These are phyloP conservation scores for Podospora sp. DNA, from an alignment of 495 filamentous ascomycete species.

Conservation along the genomic window DNA sequence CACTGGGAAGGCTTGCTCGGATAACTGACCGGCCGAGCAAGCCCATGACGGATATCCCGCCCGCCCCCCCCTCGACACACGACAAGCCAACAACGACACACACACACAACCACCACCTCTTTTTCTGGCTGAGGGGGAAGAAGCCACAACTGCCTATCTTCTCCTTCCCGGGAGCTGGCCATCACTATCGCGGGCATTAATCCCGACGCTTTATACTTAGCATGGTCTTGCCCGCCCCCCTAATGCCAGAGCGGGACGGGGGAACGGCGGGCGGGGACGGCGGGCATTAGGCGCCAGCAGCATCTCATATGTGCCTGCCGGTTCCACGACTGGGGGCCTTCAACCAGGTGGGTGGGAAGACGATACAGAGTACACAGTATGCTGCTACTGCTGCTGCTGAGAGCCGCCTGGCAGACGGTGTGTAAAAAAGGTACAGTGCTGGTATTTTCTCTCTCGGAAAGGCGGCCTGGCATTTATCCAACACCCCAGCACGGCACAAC, in stretches of 20 bases:
- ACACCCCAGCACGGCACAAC: neutral
- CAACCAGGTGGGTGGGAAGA: conserved; percentile 24
- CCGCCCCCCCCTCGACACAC: neutral
- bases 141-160: neutral
- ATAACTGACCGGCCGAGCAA: conserved; percentile 11
- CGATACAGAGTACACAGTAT: neutral
- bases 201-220: neutral
- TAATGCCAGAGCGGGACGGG: conserved; percentile 6
- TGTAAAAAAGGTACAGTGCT: neutral
- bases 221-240: neutral
- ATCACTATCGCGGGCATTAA: neutral
- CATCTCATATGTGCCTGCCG: conserved; percentile 18
- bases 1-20: conserved; percentile 10
- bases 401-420: neutral
- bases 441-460: neutral
- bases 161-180: neutral
- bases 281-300: conserved; percentile 25
- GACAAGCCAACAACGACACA: neutral
- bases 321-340: conserved; percentile 16
- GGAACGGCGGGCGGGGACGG: conserved; percentile 9
- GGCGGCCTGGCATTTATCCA: neutral
- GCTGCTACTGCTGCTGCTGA: no score
- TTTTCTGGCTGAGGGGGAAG: no score
- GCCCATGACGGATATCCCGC: neutral
- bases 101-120: neutral